These are phyloP conservation scores for Saitozyma sp. DNA, from an alignment of 768 basidiomycete species.

Conservation along the genomic window DNA sequence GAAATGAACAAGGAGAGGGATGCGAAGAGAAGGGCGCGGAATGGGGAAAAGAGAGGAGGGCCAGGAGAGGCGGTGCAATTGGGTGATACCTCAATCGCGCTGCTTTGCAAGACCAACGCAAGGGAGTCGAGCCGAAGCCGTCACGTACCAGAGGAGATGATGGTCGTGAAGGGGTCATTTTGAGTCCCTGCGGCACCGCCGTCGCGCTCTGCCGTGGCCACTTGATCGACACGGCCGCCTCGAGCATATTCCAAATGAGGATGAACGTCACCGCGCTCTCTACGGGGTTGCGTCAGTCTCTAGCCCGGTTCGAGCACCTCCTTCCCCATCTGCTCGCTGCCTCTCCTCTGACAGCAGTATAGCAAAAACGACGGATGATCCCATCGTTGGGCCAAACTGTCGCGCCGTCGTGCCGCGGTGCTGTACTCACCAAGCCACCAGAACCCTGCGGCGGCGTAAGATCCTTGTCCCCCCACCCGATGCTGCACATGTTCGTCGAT, in stretches of 20 bases:
- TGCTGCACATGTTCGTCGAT: conserved; percentile 17
- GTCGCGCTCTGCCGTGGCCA: conserved; percentile 10
- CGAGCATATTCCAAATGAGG: conserved; percentile 29
- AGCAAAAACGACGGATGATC: no score
- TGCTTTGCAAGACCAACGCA: no score
- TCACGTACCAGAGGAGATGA: conserved; percentile 36
- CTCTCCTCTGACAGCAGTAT: background rate
- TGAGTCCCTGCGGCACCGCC: conserved; percentile 9
- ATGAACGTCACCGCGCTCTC: conserved; percentile 21
- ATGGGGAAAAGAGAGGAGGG: no score
- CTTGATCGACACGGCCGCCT: conserved; percentile 21
- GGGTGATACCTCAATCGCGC: no score
- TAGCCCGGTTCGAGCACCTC: background rate
- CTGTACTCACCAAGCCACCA: conserved; percentile 18
- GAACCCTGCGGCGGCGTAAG: conserved; percentile 13
- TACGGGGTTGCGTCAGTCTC: background rate
- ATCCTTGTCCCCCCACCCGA: conserved; percentile 10
- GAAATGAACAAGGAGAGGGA: background rate
- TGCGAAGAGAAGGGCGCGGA: no score
- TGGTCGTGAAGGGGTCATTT: conserved; percentile 25
- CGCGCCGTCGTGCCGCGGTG: background rate
- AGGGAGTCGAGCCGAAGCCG: background rate
- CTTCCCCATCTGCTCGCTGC: no score
- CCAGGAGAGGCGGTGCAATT: no score
- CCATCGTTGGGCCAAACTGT: no score